Percentiles rank a stretch among this genome's conserved stretches.
phyloP scores from a whole-genome alignment of 371 early-diverging fungal species.

The Mortierella sp. region DNA sequence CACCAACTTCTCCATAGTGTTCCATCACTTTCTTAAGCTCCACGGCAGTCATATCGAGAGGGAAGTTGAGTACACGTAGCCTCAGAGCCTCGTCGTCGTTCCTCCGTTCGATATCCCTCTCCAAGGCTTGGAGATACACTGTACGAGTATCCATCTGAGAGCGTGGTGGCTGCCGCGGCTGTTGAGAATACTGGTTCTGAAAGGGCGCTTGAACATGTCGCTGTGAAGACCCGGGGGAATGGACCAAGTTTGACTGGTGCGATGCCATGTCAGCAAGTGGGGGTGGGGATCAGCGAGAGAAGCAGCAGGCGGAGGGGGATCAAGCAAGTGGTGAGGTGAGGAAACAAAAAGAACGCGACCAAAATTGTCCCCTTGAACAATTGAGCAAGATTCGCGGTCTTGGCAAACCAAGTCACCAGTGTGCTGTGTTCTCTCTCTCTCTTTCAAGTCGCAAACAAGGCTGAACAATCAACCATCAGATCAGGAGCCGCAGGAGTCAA shows the following conservation, averaged over 20 bases:
- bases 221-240: too few relatives aligned
- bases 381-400: background rate
- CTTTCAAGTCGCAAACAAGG: background rate
- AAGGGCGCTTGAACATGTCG: too few relatives aligned
- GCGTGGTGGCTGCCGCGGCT: too few relatives aligned
- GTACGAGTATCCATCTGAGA: too few relatives aligned
- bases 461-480: background rate
- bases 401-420: too few relatives aligned
- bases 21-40: conserved; percentile 9
- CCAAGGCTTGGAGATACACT: too few relatives aligned
- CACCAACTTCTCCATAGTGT: conserved; percentile 17
- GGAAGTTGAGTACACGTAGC: conserved; percentile 14
- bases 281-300: too few relatives aligned
- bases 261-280: too few relatives aligned
- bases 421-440: background rate
- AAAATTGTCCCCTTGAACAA: background rate
- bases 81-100: conserved; percentile 1
- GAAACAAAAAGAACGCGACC: background rate
- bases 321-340: background rate
- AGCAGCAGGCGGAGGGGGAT: background rate
- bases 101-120: conserved; percentile 1
- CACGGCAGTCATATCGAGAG: conserved; percentile 1
- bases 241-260: too few relatives aligned
- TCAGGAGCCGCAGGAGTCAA: too few relatives aligned
- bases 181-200: too few relatives aligned